Conservation (phyloP, 345 rosid species). For the Lepidium sativum region DNA sequence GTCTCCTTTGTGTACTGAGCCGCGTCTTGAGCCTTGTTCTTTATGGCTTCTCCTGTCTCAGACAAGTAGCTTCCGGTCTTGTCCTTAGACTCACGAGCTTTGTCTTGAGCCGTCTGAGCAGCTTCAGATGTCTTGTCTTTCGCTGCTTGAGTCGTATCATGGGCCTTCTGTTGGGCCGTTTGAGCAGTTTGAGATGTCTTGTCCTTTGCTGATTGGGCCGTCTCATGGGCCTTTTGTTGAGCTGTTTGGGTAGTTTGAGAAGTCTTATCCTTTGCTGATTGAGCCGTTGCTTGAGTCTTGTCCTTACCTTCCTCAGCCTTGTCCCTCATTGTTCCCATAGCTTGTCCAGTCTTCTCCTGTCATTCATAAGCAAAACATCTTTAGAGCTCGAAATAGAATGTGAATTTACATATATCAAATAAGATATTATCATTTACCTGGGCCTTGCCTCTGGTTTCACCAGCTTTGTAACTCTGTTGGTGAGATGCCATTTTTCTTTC, state of each 20-base stretch:
- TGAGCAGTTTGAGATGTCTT: conserved; percentile 27
- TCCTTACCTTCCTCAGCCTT: conserved; percentile 27
- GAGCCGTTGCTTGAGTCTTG: conserved; percentile 17
- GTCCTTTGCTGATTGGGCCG: conserved; percentile 24
- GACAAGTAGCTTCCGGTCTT: conserved; percentile 30
- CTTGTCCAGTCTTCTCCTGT: conserved; percentile 30
- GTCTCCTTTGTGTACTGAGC: conserved; percentile 31
- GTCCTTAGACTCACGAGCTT: conserved; percentile 25
- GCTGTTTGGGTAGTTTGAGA: conserved; percentile 21
- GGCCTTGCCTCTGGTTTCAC: conserved; percentile 49
- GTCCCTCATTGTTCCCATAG: conserved; percentile 25
- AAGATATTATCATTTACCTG: conserved; percentile 26
- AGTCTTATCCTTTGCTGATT: conserved; percentile 16
- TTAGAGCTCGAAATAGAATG: neutral
- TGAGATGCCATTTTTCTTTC: conserved; percentile 44
- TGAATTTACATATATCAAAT: neutral
- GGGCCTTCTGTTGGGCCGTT: conserved; percentile 22
- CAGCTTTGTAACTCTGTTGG: conserved; percentile 41
- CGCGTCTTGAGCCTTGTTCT: conserved; percentile 29
- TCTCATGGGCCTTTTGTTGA: conserved; percentile 16
- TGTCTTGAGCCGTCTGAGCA: conserved; percentile 25
- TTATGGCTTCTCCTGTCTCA: conserved; percentile 29
- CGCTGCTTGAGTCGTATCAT: conserved; percentile 10
- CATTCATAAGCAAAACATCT: neutral
- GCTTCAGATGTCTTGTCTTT: conserved; percentile 24